Evolutionary conservation across 768 basidiomycete genomes (phyloP), one percentile per base, ranked within the genome.

Genomic region (Tubosaeta sp.): DNA sequence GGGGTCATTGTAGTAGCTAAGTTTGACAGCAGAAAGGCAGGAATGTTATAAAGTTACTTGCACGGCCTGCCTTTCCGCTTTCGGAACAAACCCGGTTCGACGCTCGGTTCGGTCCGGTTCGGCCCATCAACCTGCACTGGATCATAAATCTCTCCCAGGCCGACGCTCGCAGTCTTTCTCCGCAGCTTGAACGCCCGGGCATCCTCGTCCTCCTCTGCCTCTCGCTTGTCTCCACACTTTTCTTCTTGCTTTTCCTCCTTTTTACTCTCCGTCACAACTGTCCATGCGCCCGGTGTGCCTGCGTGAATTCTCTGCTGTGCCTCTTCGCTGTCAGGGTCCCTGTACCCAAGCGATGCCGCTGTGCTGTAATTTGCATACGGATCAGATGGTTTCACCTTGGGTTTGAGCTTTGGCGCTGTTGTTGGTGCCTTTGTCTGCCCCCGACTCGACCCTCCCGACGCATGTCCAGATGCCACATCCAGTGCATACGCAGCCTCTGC

Each of bases 321-420:
- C 60, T 86, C 85, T 51, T 87, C 88, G 8, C 75, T 83, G 53
- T 91, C 89, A 2, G 86, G 86, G 61, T 95, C 94, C 10, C 60
- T 73, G 60, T 81, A 86, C 1, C 94, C 94, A 1, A 98, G 76
- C 1, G 85, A 88, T 43, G 80, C 85, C 0, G 95, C 86, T 0
- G 92, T 93, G 11, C 90, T 83, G 68, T 98, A 99, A 66, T 95
- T 87, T 1, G 86, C 77, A 53, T 80, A 84, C n/a, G 78, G 80
- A 59, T 85, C 82, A 1, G 82, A 74, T 11, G 83, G 76, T 62
- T 80, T 84, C 5, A 65, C 61, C 65, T 70, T 84, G 46, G 59
- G 70, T 49, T 61, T 70, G n/a, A 62, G 64, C 22, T 59, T 65
- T 19, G 51, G 66, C 57, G 39, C 46, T 61, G 73, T 36, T 63